phyloP scores from a whole-genome alignment of 2,329 filamentous ascomycete genomes.

The Apiospora koreana region DNA sequence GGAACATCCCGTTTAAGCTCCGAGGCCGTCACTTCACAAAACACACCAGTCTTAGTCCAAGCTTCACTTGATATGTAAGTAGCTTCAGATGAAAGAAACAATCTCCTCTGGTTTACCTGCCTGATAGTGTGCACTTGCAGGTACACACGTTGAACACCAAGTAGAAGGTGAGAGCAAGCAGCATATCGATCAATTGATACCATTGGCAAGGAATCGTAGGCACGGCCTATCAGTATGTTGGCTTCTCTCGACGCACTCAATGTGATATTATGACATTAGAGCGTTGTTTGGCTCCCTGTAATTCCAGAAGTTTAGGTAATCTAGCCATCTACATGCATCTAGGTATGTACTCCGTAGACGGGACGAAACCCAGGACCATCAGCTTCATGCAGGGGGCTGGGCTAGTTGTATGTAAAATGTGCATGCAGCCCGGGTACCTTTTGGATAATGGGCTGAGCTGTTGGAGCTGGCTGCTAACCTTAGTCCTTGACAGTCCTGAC shows the following conservation, averaged over 20 bases:
- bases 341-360: too few species aligned
- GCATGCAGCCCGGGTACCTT: neutral
- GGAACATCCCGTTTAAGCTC: slow-evolving; percentile 7
- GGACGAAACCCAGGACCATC: neutral
- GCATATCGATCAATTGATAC: neutral
- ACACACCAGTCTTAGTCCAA: neutral
- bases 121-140: neutral
- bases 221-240: neutral
- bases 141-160: neutral
- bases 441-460: neutral
- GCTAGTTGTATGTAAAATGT: neutral
- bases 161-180: neutral
- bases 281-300: neutral
- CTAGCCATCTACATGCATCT: neutral
- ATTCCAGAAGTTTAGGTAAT: neutral
- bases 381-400: slow-evolving; percentile 6
- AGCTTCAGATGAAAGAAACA: neutral
- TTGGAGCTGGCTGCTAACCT: neutral
- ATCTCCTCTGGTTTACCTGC: too few species aligned
- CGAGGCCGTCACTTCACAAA: neutral
- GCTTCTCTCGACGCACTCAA: neutral
- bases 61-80: neutral
- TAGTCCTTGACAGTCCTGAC: too few species aligned
- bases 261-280: neutral
- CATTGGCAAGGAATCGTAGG: neutral